Evolutionary conservation across 1,139 yeast species (phyloP).

Genomic region (Suhomyces yuchorum): DNA sequence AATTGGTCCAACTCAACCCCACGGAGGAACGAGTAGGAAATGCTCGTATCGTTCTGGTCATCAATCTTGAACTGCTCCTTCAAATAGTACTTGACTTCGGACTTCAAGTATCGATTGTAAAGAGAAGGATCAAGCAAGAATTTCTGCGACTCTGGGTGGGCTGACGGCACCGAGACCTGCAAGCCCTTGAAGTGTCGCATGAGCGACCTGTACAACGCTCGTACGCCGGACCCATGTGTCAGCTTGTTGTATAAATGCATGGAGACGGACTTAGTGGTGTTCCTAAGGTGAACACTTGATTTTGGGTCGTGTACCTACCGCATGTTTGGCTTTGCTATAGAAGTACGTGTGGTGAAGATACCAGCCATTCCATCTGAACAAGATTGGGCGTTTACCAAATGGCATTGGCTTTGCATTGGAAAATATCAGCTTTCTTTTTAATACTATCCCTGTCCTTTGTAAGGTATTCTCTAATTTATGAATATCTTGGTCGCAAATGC

Average conservation of each 20-base stretch:
- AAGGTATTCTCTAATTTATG: no score
- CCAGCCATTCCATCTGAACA: no score
- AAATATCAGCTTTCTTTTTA: no score
- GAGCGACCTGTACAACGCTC: conserved; percentile 17
- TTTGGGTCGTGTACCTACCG: neutral
- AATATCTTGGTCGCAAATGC: no score
- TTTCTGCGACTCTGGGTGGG: conserved; percentile 10
- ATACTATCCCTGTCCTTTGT: no score
- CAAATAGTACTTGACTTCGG: conserved; percentile 24
- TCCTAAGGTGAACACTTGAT: no score
- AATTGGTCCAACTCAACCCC: conserved; percentile 8
- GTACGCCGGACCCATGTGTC: conserved; percentile 8
- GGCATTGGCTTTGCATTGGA: no score
- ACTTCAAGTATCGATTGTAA: conserved; percentile 15
- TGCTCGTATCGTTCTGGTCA: neutral
- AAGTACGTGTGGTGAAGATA: no score
- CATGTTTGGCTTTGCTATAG: no score
- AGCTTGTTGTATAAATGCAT: conserved; percentile 9
- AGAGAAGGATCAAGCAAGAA: conserved; percentile 14
- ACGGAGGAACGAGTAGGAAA: conserved; percentile 5
- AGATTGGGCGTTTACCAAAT: no score
- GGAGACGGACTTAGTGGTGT: no score
- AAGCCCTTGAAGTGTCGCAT: conserved; percentile 18
- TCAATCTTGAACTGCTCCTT: conserved; percentile 20
- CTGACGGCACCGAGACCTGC: neutral